Base-by-base conservation (phyloP, 768 basidiomycete genomes). In the Filobasidium wieringae region DNA sequence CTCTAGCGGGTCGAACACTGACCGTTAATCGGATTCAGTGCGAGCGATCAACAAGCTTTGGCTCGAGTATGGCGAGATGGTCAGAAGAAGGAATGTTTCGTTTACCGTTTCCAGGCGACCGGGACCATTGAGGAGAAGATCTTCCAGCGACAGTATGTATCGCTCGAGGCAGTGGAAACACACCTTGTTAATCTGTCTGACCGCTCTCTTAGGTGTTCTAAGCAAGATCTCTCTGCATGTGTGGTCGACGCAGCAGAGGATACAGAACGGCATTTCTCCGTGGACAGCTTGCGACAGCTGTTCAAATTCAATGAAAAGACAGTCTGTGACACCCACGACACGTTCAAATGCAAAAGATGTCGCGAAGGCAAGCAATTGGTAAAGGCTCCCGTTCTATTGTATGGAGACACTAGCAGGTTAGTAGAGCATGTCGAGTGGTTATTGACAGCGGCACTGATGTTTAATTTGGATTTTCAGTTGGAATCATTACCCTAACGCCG, bases 51-150 rank as follows among this genome's bases (percentile, higher is more conserved):
- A 71, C 93, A 99, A 72, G 93, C 93, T 7, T 79, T 99, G 5
- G 93, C 93, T 41, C 89, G 93, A 71, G 93, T 99, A 8, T 99
- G 93, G 93, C 87, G 93, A 76, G 93, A 99, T 68, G 93, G 93
- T 0, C 93, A 97, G 74, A 99, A 95, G 82, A 97, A 97, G 81
- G 92, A 95, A 76, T 99, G 93, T 68, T 99, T 99, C 65, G 93
- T 97, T 3, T 99, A 97, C 72, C 88, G 93, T 24, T 99, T 97
- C 75, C 92, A 96, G 64, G 86, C 88, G 4, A 90, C 91, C 0
- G 93, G 92, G 1, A 95, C 92, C 0, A 95, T 97, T 60, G 92
- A 97, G 74, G 93, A 97, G 76, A 97, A 96, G 78, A 95, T 97
- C 63, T 97, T 96, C 74, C 95, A 99, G 72, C 80, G 95, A 45